Evolutionary conservation across 192 early-diverging fungal genomes (phyloP), one percentile per base, ranked within the genome.

Genomic region (Chytriomyces sp.): DNA sequence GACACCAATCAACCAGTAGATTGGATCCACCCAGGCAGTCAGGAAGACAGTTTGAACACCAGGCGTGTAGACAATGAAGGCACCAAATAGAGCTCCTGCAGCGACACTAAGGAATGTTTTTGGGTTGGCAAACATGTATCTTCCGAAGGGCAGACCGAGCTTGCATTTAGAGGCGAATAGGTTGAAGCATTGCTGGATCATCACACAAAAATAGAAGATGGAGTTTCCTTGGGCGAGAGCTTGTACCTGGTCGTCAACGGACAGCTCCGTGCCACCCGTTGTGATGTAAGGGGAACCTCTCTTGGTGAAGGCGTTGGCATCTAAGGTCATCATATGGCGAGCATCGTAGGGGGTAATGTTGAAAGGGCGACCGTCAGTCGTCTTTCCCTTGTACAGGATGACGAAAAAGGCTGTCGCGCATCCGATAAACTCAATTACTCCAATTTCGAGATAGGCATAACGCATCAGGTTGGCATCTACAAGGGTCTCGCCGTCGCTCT

Each of bases 111-210:
- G 49, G 59, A 40, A 37, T 10, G 44, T 34, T 1, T 19, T n/a
- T 14, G 31, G 3, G 33, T 8, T 61, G 31, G 41, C 12, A 80
- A 94, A 90, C 60, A 64, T 57, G 65, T 78, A 75, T 40, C 19
- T 44, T 3, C 76, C 91, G 73, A 93, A 90, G 25, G 93, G 93
- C 57, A 92, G 73, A 10, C 80, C 79, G 69, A 88, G 77, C 17
- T 86, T 76, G 54, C 85, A 85, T 84, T 96, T 97, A 81, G 90
- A 92, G 26, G 91, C 91, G 74, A 96, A 96, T 82, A 93, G 74
- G 81, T 97, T 96, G 85, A 94, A 95, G 65, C 91, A 85, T 75
- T 97, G 94, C 80, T 87, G 80, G 75, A 94, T 88, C 81, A 94
- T 80, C 28, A 96, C 80, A 36, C 55, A 7, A 57, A 57, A 57